Percentiles rank a stretch among this genome's conserved stretches.
These are phyloP conservation scores for Talaromyces thailandensis DNA, from an alignment of 495 filamentous ascomycete genomes.

Conservation along the genomic window DNA sequence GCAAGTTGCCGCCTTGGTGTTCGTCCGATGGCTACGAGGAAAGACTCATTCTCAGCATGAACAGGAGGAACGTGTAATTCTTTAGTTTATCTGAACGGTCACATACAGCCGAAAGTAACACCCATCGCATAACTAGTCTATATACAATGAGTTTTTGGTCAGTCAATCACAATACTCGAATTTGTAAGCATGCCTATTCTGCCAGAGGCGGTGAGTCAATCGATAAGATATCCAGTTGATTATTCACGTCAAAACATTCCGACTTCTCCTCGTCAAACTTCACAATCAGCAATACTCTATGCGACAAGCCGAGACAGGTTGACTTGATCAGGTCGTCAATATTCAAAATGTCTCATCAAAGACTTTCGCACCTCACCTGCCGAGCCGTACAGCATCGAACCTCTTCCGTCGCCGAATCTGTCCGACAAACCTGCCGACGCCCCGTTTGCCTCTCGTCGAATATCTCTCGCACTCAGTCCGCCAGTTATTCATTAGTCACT, in stretches of 20 bases:
- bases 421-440: not conserved
- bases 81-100: not conserved
- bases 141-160: not conserved
- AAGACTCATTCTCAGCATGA: not conserved
- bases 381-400: conserved; percentile 4
- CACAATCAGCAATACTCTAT: not conserved
- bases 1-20: not conserved
- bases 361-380: not conserved
- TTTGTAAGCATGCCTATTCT: conserved; percentile 6
- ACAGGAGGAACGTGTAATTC: not conserved
- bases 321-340: not conserved
- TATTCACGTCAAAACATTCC: not conserved
- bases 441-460: not conserved
- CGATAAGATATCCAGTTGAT: conserved; percentile 7
- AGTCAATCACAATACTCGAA: not conserved
- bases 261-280: not conserved
- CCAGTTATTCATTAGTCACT: not conserved
- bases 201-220: conserved; percentile 1
- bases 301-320: not conserved
- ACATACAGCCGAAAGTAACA: not conserved
- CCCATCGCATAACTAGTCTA: not conserved
- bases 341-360: not conserved
- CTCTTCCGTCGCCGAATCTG: not conserved
- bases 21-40: not conserved
- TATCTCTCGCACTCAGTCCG: not conserved